phyloP scores from a whole-genome alignment of 2,329 filamentous ascomycete species.

The Fusarium sp. region DNA sequence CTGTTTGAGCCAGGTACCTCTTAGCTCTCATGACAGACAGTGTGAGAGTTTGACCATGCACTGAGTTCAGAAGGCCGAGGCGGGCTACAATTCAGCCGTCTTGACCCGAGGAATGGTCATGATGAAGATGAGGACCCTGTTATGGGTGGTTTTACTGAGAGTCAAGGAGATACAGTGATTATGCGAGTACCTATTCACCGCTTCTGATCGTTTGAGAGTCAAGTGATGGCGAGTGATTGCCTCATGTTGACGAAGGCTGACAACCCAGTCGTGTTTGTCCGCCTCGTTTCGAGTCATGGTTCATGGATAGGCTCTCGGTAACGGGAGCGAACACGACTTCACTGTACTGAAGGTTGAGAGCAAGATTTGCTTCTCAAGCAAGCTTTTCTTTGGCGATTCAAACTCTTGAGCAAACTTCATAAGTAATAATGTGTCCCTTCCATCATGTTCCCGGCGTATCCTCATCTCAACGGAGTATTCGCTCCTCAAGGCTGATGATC shows the following conservation, averaged over 20 bases:
- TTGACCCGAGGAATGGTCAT: conserved; percentile 15
- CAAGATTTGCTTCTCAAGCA: neutral
- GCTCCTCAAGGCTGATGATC: conserved; percentile 9
- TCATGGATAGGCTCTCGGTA: conserved; percentile 23
- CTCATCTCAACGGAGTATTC: neutral
- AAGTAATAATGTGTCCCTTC: neutral
- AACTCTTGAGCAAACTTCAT: neutral
- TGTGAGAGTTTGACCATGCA: conserved; percentile 18
- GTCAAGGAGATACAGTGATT: neutral
- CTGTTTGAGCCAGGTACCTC: conserved; percentile 34
- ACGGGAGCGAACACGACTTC: conserved; percentile 11
- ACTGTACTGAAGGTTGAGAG: neutral
- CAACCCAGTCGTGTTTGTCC: conserved; percentile 25
- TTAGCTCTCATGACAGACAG: conserved; percentile 39
- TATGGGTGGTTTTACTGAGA: neutral
- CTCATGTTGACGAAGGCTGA: conserved; percentile 27
- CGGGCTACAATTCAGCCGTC: conserved; percentile 27
- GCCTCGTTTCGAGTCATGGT: conserved; percentile 30
- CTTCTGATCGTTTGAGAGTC: neutral
- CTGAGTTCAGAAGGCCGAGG: conserved; percentile 21
- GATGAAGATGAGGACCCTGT: neutral
- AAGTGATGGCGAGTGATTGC: conserved; percentile 24
- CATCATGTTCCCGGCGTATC: neutral
- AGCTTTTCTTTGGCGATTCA: neutral
- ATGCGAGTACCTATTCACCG: neutral